phyloP scores from a whole-genome alignment of 768 basidiomycete genomes.

The Phaffia tasmanica region DNA sequence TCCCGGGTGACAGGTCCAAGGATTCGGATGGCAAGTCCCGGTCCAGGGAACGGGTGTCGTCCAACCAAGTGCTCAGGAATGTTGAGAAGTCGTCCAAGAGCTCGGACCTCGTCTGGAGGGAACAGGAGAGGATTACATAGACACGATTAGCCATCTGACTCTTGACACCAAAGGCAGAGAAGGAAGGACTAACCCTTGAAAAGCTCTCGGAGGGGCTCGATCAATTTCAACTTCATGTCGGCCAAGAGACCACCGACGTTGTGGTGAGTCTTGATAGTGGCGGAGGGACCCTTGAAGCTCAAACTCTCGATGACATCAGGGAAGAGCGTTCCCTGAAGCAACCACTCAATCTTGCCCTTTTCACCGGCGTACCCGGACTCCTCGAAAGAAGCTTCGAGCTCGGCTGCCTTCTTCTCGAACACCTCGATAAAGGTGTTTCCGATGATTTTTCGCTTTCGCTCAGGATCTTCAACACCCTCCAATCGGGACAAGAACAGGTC shows the following conservation, averaged over 20 bases:
- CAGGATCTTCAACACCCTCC: slow-evolving; percentile 88
- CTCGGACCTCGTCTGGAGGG: slow-evolving; percentile 78
- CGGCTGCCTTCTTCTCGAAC: slow-evolving; percentile 85
- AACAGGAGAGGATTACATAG: not conserved
- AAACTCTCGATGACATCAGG: slow-evolving; percentile 99
- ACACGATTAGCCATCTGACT: not conserved
- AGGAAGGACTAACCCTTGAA: slow-evolving; percentile 68
- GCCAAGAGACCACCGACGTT: slow-evolving; percentile 93
- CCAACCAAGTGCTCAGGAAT: slow-evolving; percentile 90
- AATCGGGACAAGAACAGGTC: slow-evolving; percentile 80
- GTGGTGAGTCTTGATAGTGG: slow-evolving; percentile 99
- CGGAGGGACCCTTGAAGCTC: slow-evolving; percentile 96
- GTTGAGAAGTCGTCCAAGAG: slow-evolving; percentile 73
- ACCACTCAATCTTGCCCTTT: slow-evolving; percentile 91
- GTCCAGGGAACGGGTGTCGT: slow-evolving; percentile 97
- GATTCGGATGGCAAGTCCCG: slow-evolving; percentile 94
- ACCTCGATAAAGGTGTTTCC: slow-evolving; percentile 98
- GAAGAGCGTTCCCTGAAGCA: slow-evolving; percentile 93
- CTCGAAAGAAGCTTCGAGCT: slow-evolving; percentile 71
- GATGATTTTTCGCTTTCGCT: slow-evolving; percentile 93
- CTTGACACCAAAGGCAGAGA: not conserved
- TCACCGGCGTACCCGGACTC: slow-evolving; percentile 49
- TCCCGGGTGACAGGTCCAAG: slow-evolving; percentile 87
- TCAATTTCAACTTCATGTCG: slow-evolving; percentile 97
- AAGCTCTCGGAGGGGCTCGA: slow-evolving; percentile 90